Conservation (phyloP, 805 yeast species). For the Yarrowia sp. region DNA sequence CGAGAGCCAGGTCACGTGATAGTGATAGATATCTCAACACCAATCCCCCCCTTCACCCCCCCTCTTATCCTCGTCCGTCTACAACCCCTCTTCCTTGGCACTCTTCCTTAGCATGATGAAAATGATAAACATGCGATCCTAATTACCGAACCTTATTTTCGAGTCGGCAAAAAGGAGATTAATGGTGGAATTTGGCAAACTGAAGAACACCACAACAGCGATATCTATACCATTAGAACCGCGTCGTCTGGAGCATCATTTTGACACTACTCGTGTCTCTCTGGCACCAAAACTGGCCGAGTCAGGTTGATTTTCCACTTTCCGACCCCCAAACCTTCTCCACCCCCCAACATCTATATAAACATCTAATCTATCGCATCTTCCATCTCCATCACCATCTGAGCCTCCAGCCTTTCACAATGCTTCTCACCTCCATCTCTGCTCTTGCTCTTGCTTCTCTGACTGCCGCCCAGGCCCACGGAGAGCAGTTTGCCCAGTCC, state of each 20-base stretch:
- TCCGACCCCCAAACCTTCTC: neutral
- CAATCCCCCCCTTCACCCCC: too few relatives aligned
- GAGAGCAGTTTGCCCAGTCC: slow-evolving; percentile 51
- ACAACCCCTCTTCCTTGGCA: slow-evolving; percentile 27
- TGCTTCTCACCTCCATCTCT: slow-evolving; percentile 38
- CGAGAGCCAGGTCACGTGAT: too few relatives aligned
- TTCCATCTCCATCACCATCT: neutral
- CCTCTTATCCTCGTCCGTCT: too few relatives aligned
- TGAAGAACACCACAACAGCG: too few relatives aligned
- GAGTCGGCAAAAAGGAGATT: neutral
- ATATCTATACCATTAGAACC: neutral
- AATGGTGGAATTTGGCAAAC: neutral
- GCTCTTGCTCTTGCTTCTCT: slow-evolving; percentile 36
- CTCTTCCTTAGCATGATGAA: slow-evolving; percentile 30
- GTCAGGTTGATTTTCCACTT: too few relatives aligned
- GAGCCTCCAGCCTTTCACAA: neutral
- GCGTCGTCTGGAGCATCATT: neutral
- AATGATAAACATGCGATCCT: slow-evolving; percentile 22
- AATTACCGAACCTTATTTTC: neutral
- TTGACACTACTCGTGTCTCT: neutral
- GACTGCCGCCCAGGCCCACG: slow-evolving; percentile 47
- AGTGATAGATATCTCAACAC: too few relatives aligned
- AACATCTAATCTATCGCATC: slow-evolving; percentile 26
- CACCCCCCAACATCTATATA: neutral
- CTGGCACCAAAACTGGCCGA: neutral